Base-by-base conservation (phyloP, 2,329 filamentous ascomycete genomes). In the Neofusicoccum cordaticola region DNA sequence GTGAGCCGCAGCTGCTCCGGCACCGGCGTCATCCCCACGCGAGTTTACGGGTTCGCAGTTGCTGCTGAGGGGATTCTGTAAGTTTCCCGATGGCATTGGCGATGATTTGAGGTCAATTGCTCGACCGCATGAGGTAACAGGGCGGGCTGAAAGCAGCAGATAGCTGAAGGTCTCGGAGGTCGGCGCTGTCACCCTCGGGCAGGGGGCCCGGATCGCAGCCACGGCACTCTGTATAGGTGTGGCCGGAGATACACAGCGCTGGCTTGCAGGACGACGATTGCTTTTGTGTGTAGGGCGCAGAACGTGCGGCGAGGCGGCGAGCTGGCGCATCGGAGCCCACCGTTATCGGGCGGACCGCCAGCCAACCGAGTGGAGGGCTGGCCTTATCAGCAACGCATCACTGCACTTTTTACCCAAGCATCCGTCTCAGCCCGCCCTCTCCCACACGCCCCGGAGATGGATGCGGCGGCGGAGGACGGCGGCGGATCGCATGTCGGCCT, bases 361-460 rank as follows among this genome's bases (percentile, higher is more conserved):
- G 27, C 41, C 56, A 60, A 60, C 56, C 56, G 42, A 60, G 8
- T n/a, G 4, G 13, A 39, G 27, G 22, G 15, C 15, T 44, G 39
- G 53, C 22, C 56, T 60, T 60, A 60, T 60, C 56, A 60, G 56
- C 42, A 60, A 60, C 56, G 19, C 56, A 60, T 60, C 56, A 60
- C 56, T 45, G 42, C 56, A 60, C n/a, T 19, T 60, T 60, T 60
- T 60, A 60, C 56, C 56, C 56, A 60, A 60, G 56, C 56, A 37
- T 22, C 27, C 15, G 27, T 35, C 42, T 19, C 42, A 60, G 56
- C 56, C 42, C 56, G 56, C 42, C 11, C 12, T 44, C 22, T 60
- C 42, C 56, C 56, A 45, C 42, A 60, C 22, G 4, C 56, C 56
- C 42, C 11, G 47, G 22, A 45, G 8, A 37, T 47, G 56, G 41